phyloP scores from a whole-genome alignment of 306 rosid genomes.

The Begonia masoniana region DNA sequence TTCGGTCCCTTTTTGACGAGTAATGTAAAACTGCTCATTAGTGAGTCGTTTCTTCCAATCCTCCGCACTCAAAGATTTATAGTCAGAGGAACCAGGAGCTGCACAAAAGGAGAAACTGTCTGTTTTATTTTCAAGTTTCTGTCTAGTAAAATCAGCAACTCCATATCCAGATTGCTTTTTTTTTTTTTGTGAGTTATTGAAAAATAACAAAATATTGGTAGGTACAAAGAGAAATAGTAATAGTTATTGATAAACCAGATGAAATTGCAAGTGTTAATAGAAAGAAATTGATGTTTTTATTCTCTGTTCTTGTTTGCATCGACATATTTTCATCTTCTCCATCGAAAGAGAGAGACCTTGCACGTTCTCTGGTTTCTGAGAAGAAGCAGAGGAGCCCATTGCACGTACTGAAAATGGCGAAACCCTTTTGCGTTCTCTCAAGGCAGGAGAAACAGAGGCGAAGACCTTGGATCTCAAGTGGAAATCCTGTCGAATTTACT shows the following conservation, averaged over 20 bases:
- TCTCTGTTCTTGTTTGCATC: no score
- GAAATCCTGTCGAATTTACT: conserved; percentile 19
- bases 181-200: no score
- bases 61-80: conserved; percentile 39
- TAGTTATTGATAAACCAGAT: no score
- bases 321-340: no score
- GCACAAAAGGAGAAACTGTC: conserved; percentile 13
- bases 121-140: no score
- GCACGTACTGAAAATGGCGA: conserved; percentile 25
- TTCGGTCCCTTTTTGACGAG: conserved; percentile 90
- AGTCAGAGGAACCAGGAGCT: conserved; percentile 39
- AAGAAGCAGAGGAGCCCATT: conserved; percentile 84
- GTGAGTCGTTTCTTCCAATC: conserved; percentile 73
- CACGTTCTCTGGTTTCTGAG: conserved; percentile 35
- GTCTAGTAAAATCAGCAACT: no score
- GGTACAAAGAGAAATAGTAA: no score
- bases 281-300: no score
- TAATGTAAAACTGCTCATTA: conserved; percentile 52
- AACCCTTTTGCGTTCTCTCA: conserved; percentile 22
- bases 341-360: conserved; percentile 25
- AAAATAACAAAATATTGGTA: no score
- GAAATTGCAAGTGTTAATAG: no score
- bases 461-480: conserved; percentile 17
- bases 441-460: conserved; percentile 16
- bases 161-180: no score